Percentiles rank a stretch among this genome's conserved stretches.
Evolutionary conservation across 192 early-diverging fungal species (phyloP).

Genomic region (Powellomyces hirtus): DNA sequence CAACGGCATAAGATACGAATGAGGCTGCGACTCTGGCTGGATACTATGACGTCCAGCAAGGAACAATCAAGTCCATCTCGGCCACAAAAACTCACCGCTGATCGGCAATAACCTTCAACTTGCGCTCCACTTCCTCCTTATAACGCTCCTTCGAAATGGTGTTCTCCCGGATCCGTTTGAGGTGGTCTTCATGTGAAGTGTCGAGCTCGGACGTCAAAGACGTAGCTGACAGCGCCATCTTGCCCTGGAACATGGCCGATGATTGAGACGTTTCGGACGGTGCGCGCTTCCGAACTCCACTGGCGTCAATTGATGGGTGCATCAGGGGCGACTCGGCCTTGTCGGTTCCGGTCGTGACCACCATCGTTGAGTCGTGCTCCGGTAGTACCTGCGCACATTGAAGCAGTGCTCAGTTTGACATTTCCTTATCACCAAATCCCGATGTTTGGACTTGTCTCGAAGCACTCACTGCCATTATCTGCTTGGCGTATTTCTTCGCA

Average conservation of each 20-base stretch:
- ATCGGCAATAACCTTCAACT: slow-evolving; percentile 7
- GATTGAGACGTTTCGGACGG: background rate
- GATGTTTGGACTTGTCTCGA: too few relatives aligned
- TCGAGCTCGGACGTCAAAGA: slow-evolving; percentile 14
- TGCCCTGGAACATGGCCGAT: background rate
- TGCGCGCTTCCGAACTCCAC: background rate
- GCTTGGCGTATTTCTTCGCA: slow-evolving; percentile 1
- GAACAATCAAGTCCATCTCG: too few relatives aligned
- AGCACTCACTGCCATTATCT: background rate
- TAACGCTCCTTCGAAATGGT: background rate
- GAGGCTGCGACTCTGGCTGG: too few relatives aligned
- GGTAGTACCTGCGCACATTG: too few relatives aligned
- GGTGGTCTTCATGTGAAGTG: background rate
- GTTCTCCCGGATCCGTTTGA: background rate
- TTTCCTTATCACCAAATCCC: too few relatives aligned
- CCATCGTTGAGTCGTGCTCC: too few relatives aligned
- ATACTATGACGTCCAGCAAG: too few relatives aligned
- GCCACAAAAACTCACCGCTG: slow-evolving; percentile 1
- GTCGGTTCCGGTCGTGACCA: too few relatives aligned
- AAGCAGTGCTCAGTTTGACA: too few relatives aligned
- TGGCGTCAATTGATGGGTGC: background rate
- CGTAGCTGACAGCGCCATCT: background rate
- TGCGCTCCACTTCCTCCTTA: slow-evolving; percentile 6
- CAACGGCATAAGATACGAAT: too few relatives aligned
- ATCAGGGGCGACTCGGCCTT: too few relatives aligned